Base-by-base conservation (phyloP, 2,329 filamentous ascomycete species). In the Xylariaceae sp. region DNA sequence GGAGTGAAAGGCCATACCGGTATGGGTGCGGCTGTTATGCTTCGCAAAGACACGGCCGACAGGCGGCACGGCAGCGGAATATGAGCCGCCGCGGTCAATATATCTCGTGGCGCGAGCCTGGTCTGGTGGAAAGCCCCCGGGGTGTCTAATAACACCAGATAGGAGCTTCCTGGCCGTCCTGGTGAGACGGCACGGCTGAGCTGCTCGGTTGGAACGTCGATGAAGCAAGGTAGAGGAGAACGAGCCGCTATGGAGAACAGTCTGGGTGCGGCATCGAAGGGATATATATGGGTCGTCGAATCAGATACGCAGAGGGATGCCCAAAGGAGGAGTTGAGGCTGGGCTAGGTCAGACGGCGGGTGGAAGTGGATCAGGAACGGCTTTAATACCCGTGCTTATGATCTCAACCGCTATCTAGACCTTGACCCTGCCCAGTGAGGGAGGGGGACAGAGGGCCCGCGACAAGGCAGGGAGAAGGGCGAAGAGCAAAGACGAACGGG, bases 61-160 rank as follows among this genome's bases (percentile, higher is more conserved):
- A 26, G 6, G n/a, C 24, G 24, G 24, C 6, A 14, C 24, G n/a
- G 24, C 24, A n/a, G n/a, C n/a, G 5, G 15, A 14, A 13, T 13
- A 8, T 26, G 6, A 26, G 24, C 12, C 15, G 15, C 6, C 24
- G 24, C 24, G 12, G 21, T 12, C n/a, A 8, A 12, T 6, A 26
- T 5, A 26, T 26, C 24, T 26, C 7, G 5, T 8, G 15, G 13
- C 8, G 25, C 5, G 24, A 17, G 22, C n/a, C n/a, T 29, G 21
- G 21, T 22, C 12, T 7, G 27, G 15, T 7, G 27, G 13, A 7
- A 26, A 13, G 24, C 7, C 24, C 24, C 5, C n/a, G n/a, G 29
- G 38, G 46, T 49, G 47, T 49, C 47, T 49, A 46, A 29, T 49
- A 50, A 50, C 46, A 45, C 44, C 37, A 35, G 22, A 35, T 27